Base-by-base conservation (phyloP, 1,284 basidiomycete genomes). In the Bondarzewia mesenterica region DNA sequence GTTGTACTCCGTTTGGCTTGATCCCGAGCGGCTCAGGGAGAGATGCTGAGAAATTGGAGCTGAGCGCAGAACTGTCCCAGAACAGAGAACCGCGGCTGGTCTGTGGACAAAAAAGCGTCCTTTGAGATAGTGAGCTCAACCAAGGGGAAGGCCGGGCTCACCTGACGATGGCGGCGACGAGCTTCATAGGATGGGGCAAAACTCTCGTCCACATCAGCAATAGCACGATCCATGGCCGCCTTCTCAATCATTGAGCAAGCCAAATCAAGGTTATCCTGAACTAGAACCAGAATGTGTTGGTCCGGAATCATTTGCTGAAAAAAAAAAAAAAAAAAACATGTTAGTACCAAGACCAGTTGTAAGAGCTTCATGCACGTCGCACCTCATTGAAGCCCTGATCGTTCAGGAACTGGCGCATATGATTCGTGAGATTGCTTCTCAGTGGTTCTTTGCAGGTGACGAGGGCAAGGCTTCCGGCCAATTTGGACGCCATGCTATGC, bases 371-470 rank as follows among this genome's bases (percentile, higher is more conserved):
- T 4, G 44, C 21, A 16, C 10, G 20, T 59, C 71, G 46, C 53
- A 85, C 85, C 63, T 97, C 93, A 42, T 73, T 82, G 63, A 94
- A 95, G 37, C 93, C 93, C 60, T 91, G 88, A 49, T 95, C 89
- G 27, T 69, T 69, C 44, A 97, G 69, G 54, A 85, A 78, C 43
- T 84, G 79, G 22, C 93, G 85, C 38, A 98, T 79, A 63, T 97
- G 92, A 50, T 78, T 83, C n/a, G 89, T 83, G 62, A 99, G 84
- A 66, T 94, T 94, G 60, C 85, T 90, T 60, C 93, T 87, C 51
- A 99, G 69, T 1, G 96, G 95, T 62, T 99, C 96, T 66, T 98
- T 99, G 77, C 95, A 99, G 15, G 96, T 99, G 21, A 99, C 96
- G 46, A 98, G 71, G 5, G 96, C 96, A 41, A 99, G 78, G 60